phyloP scores from a whole-genome alignment of 176 grass and related monocot species.

The Bonia amplexicaulis region DNA sequence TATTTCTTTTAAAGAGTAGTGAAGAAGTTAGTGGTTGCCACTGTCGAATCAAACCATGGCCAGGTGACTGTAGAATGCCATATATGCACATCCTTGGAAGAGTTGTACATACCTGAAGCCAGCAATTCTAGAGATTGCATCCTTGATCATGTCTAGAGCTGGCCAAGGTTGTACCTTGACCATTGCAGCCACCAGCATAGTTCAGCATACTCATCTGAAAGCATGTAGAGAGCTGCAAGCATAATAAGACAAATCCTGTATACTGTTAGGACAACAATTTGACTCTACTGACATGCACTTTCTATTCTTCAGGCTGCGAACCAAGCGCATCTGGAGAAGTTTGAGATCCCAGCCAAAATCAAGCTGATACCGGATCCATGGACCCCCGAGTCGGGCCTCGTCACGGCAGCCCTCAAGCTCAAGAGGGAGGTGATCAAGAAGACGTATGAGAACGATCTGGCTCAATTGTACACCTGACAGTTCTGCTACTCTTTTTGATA shows the following conservation, averaged over 20 bases:
- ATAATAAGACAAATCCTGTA: not conserved
- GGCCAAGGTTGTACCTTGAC: not conserved
- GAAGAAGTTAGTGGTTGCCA: not conserved
- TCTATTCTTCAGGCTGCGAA: slow-evolving; percentile 52
- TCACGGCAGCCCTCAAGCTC: slow-evolving; percentile 59
- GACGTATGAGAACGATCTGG: slow-evolving; percentile 54
- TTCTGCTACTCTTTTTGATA: not conserved
- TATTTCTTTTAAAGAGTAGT: not conserved
- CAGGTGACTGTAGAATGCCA: not conserved
- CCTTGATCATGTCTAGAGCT: not conserved
- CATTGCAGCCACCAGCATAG: not conserved
- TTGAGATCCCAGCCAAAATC: slow-evolving; percentile 66
- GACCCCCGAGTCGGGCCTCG: slow-evolving; percentile 53
- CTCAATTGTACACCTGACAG: slow-evolving; percentile 50
- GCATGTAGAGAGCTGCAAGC: slow-evolving; percentile 10
- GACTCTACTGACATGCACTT: not conserved
- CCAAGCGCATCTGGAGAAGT: slow-evolving; percentile 67
- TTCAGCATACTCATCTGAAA: not conserved
- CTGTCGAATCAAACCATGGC: not conserved
- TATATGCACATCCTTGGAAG: not conserved
- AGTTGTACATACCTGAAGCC: not conserved
- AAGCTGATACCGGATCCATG: slow-evolving; percentile 45
- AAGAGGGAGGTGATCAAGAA: slow-evolving; percentile 67
- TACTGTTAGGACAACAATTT: not conserved
- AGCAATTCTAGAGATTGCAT: not conserved